Evolutionary conservation across 2,329 filamentous ascomycete genomes (phyloP).

Genomic region (Arachnomyces sp.): DNA sequence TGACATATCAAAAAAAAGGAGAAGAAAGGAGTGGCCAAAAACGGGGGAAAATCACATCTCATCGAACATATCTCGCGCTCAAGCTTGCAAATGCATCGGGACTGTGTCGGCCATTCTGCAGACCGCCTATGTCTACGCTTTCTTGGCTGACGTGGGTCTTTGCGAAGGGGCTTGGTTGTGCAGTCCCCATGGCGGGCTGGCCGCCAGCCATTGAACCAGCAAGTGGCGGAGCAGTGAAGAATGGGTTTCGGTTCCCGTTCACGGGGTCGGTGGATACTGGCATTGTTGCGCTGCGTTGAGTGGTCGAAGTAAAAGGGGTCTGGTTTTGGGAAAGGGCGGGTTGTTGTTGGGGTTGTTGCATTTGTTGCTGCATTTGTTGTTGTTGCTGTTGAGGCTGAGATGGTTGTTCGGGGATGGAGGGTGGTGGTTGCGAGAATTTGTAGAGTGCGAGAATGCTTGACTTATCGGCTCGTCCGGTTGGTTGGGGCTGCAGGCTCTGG

Average conservation of each 20-base stretch:
- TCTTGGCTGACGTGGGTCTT: slow-evolving; percentile 38
- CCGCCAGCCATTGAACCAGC: slow-evolving; percentile 1
- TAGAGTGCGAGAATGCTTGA: slow-evolving; percentile 40
- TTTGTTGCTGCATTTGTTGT: slow-evolving; percentile 9
- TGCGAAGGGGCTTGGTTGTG: slow-evolving; percentile 7
- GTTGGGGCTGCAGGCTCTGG: slow-evolving; percentile 31
- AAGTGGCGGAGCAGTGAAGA: slow-evolving; percentile 15
- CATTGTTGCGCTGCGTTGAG: slow-evolving; percentile 20
- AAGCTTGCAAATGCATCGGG: slow-evolving; percentile 44
- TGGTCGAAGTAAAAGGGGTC: slow-evolving; percentile 15
- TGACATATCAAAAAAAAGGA: slow-evolving; percentile 3
- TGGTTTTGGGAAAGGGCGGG: slow-evolving; percentile 17
- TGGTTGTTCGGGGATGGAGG: slow-evolving; percentile 28
- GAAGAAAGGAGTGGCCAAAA: slow-evolving; percentile 1
- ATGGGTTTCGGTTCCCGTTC: slow-evolving; percentile 23
- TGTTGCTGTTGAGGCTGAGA: slow-evolving; percentile 17
- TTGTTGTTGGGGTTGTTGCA: slow-evolving; percentile 17
- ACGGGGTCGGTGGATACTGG: slow-evolving; percentile 1
- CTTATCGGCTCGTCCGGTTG: slow-evolving; percentile 38
- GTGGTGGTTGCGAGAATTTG: slow-evolving; percentile 32
- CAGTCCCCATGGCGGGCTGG: slow-evolving; percentile 8
- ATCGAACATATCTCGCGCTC: slow-evolving; percentile 37
- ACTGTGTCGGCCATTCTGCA: slow-evolving; percentile 41
- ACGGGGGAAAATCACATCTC: not conserved
- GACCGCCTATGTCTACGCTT: slow-evolving; percentile 39